Evolutionary conservation across 1,284 basidiomycete species (phyloP).

Genomic region (Rhodotorula sp.): DNA sequence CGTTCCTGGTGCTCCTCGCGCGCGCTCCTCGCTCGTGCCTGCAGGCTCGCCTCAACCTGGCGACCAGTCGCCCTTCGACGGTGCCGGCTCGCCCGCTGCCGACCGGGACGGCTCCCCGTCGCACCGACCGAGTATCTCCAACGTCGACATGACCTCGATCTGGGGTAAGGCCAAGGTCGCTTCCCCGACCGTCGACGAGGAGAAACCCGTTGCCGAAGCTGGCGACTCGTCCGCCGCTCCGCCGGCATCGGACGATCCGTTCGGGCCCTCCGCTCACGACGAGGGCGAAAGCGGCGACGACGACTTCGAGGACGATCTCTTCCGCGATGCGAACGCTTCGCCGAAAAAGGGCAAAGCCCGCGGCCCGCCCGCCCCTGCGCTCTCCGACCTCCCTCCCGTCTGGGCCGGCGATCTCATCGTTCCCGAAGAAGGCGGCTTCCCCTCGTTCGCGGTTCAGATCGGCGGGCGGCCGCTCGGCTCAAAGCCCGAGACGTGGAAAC

Average conservation of each 20-base stretch:
- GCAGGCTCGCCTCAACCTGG: neutral
- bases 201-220: neutral
- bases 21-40: constrained; percentile 2
- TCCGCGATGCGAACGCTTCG: constrained; percentile 23
- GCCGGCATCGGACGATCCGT: constrained; percentile 28
- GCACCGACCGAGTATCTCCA: constrained; percentile 20
- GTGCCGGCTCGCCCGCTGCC: constrained; percentile 3
- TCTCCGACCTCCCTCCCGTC: constrained; percentile 24
- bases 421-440: constrained; percentile 47
- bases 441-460: constrained; percentile 43
- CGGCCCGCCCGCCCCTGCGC: neutral
- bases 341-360: constrained; percentile 10
- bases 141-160: constrained; percentile 41
- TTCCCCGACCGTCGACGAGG: constrained; percentile 16
- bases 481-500: constrained; percentile 40
- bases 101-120: neutral
- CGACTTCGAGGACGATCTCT: constrained; percentile 35
- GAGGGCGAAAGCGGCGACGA: constrained; percentile 26
- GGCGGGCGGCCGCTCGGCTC: constrained; percentile 44
- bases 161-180: constrained; percentile 39
- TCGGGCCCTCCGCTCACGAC: constrained; percentile 13
- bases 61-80: neutral
- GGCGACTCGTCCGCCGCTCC: neutral
- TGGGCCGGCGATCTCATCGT: constrained; percentile 46
- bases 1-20: neutral